These are phyloP conservation scores for Dactylis glomerata DNA, from an alignment of 176 grass and related monocot species.

Conservation along the genomic window DNA sequence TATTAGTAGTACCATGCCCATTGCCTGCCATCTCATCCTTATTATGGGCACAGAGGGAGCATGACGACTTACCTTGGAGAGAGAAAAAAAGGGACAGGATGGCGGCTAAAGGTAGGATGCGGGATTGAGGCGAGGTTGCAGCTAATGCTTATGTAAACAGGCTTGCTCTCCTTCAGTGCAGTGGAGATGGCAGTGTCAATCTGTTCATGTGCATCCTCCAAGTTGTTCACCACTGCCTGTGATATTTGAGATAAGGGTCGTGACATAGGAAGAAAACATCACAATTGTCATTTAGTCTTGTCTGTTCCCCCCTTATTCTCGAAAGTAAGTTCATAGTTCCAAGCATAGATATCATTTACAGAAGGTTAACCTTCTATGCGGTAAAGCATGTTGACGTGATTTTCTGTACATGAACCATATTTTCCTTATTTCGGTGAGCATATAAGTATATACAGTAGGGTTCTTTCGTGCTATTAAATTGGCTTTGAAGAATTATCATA, in stretches of 20 bases:
- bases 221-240: constrained; percentile 55
- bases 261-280: background rate
- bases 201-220: constrained; percentile 63
- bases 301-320: background rate
- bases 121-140: constrained; percentile 52
- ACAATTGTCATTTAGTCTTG: background rate
- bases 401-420: background rate
- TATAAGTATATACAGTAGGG: background rate
- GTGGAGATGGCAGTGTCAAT: constrained; percentile 59
- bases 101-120: constrained; percentile 36
- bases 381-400: background rate
- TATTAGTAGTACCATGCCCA: background rate
- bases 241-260: background rate
- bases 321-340: background rate
- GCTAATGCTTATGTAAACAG: constrained; percentile 60
- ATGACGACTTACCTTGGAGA: constrained; percentile 38
- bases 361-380: background rate
- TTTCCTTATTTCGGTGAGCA: background rate
- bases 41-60: background rate
- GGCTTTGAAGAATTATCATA: no score
- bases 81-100: constrained; percentile 59
- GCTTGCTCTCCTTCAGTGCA: constrained; percentile 59
- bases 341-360: background rate
- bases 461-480: no score
- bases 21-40: background rate